Percentiles rank a stretch among this genome's conserved stretches.
phyloP scores from a whole-genome alignment of 345 rosid genomes.

The Rhodamnia argentea region DNA sequence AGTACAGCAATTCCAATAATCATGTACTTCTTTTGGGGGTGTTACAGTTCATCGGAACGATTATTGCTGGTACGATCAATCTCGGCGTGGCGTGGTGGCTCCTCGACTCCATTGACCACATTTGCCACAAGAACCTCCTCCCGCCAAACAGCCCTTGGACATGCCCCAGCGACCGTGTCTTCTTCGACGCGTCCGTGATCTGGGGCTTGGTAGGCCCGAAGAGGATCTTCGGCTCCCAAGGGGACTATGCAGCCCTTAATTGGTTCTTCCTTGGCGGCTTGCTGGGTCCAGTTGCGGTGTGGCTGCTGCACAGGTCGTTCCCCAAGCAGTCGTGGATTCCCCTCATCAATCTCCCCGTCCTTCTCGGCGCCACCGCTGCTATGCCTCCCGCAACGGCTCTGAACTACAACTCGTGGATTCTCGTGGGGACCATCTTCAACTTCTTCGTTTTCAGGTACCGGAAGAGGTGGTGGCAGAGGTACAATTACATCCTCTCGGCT shows the following conservation, averaged over 20 bases:
- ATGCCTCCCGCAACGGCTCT: constrained; percentile 78
- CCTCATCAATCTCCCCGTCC: constrained; percentile 73
- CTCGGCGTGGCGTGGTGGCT: constrained; percentile 75
- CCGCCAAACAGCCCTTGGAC: neutral
- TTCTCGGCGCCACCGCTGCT: constrained; percentile 60
- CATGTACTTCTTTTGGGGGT: neutral
- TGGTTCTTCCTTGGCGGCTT: constrained; percentile 85
- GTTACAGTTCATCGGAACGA: constrained; percentile 55
- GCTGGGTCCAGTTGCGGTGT: constrained; percentile 52
- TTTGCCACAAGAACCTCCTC: neutral
- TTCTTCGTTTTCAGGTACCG: constrained; percentile 58
- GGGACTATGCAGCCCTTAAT: constrained; percentile 60
- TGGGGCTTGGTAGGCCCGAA: constrained; percentile 86
- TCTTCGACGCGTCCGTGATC: constrained; percentile 81
- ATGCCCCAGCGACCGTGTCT: constrained; percentile 35
- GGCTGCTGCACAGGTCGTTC: constrained; percentile 63
- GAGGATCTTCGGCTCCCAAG: constrained; percentile 57
- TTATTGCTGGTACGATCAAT: constrained; percentile 78
- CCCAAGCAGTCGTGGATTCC: constrained; percentile 77
- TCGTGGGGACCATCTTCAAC: constrained; percentile 68
- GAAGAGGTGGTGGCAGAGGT: constrained; percentile 82
- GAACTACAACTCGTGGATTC: constrained; percentile 63
- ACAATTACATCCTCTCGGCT: constrained; percentile 17
- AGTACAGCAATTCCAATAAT: neutral
- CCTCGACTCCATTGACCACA: constrained; percentile 46